Evolutionary conservation across 2,329 filamentous ascomycete genomes (phyloP).

Genomic region (Alternaria rosae): DNA sequence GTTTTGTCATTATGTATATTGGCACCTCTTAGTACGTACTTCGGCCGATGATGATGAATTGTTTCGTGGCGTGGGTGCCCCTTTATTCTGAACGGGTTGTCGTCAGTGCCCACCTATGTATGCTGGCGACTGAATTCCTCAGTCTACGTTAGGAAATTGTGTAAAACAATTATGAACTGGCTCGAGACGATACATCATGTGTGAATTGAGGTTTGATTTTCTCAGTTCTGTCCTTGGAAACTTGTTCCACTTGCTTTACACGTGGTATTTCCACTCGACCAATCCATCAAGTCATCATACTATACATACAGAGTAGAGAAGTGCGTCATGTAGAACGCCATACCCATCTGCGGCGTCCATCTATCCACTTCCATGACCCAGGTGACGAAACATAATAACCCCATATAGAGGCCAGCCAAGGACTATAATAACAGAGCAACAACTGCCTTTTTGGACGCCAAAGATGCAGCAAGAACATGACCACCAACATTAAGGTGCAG

Average conservation of each 20-base stretch:
- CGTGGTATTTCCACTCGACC: constrained; percentile 7
- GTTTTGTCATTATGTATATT: neutral
- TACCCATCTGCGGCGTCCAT: constrained; percentile 17
- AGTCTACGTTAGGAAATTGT: neutral
- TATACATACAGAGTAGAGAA: constrained; percentile 41
- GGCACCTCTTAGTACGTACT: neutral
- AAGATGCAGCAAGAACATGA: constrained; percentile 34
- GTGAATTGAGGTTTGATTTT: neutral
- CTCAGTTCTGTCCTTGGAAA: neutral
- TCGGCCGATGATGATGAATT: constrained; percentile 1
- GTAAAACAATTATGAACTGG: neutral
- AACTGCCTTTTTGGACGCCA: constrained; percentile 41
- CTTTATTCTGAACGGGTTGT: constrained; percentile 1
- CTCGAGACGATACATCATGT: neutral
- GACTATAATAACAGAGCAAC: constrained; percentile 10
- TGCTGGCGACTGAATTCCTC: neutral
- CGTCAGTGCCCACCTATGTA: neutral
- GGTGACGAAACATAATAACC: constrained; percentile 19
- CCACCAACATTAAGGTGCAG: constrained; percentile 24
- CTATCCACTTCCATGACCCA: constrained; percentile 24
- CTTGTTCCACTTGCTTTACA: constrained; percentile 8
- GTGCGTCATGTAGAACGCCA: constrained; percentile 28
- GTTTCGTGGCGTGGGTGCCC: neutral
- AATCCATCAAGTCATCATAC: constrained; percentile 15
- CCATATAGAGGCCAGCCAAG: neutral